Conservation (phyloP, 192 early-diverging fungal species). For the Rhizophagus prolifer region DNA sequence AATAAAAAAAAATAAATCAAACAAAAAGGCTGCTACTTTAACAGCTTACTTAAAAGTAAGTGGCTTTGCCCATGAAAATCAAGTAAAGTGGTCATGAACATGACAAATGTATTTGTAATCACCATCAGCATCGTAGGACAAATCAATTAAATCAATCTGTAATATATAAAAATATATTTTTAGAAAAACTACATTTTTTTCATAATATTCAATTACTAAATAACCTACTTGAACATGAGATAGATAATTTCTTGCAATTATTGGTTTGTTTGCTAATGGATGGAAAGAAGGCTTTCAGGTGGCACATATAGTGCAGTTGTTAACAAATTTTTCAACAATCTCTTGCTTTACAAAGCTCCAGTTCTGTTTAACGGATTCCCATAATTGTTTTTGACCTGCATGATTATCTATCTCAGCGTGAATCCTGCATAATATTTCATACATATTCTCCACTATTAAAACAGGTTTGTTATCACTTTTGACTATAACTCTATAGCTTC, state of each 20-base stretch:
- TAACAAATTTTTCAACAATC: background rate
- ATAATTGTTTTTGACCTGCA: conserved; percentile 1
- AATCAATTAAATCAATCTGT: no score
- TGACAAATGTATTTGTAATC: conserved; percentile 3
- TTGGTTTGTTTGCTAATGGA: background rate
- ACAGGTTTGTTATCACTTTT: background rate
- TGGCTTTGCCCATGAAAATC: no score
- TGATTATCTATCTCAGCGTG: background rate
- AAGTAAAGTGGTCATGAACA: no score
- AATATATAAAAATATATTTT: no score
- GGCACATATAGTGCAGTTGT: background rate
- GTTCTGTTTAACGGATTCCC: background rate
- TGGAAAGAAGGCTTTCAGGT: background rate
- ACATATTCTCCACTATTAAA: conserved; percentile 6
- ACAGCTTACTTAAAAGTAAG: background rate
- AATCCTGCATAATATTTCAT: background rate
- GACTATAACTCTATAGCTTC: background rate
- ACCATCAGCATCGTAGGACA: background rate
- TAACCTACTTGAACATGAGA: background rate
- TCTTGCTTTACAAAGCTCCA: background rate
- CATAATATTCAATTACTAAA: no score
- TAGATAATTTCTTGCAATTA: background rate
- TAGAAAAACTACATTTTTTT: no score
- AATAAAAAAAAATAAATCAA: background rate
- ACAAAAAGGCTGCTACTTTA: background rate